phyloP scores from a whole-genome alignment of 2,329 filamentous ascomycete species.

The Xylaria arbuscula region DNA sequence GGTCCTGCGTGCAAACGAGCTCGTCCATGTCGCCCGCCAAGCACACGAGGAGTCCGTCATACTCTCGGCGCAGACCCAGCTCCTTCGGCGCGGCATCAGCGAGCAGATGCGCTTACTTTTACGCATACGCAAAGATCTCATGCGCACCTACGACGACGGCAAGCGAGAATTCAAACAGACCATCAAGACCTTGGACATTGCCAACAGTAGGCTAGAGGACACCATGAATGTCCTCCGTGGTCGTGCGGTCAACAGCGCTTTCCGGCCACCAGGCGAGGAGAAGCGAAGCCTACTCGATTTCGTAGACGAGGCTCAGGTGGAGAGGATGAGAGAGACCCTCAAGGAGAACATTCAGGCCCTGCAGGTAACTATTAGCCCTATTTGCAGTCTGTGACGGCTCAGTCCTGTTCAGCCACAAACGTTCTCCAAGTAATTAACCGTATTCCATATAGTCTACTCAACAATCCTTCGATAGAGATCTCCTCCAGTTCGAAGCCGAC shows the following conservation, averaged over 20 bases:
- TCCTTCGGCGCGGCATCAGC: constrained; percentile 71
- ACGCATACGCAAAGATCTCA: constrained; percentile 63
- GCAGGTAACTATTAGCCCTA: constrained; percentile 60
- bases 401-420: background rate
- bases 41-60: constrained; percentile 83
- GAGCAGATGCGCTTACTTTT: constrained; percentile 66
- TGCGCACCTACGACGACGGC: constrained; percentile 66
- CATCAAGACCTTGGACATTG: constrained; percentile 72
- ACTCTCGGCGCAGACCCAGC: constrained; percentile 75
- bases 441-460: constrained; percentile 65
- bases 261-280: constrained; percentile 68
- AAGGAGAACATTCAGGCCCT: constrained; percentile 78
- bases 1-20: constrained; percentile 87
- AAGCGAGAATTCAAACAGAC: constrained; percentile 70
- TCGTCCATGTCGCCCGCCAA: constrained; percentile 79
- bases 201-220: constrained; percentile 71
- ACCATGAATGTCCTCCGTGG: constrained; percentile 74
- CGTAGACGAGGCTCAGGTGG: constrained; percentile 77
- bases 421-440: background rate
- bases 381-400: background rate
- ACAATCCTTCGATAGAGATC: constrained; percentile 79
- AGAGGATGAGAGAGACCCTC: constrained; percentile 72
- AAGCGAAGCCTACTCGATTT: constrained; percentile 78
- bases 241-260: constrained; percentile 71
- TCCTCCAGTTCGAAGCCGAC: constrained; percentile 80